phyloP scores from a whole-genome alignment of 495 filamentous ascomycete genomes.

The Durotheca rogersii region DNA sequence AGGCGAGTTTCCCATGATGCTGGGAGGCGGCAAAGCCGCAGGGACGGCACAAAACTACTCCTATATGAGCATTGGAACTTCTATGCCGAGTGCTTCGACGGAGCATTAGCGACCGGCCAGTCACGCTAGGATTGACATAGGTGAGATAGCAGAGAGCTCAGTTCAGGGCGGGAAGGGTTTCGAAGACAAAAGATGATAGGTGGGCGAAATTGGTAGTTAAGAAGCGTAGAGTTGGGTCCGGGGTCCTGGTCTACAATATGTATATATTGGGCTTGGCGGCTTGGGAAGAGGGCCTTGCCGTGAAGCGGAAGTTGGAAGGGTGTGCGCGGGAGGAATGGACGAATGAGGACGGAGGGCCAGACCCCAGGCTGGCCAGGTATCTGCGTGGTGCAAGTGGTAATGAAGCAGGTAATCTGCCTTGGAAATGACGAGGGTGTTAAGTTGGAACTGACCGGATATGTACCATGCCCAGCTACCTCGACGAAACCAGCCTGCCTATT shows the following conservation, averaged over 20 bases:
- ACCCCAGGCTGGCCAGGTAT: neutral
- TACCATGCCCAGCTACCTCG: neutral
- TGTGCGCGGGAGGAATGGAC: conserved; percentile 17
- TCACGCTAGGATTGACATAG: conserved; percentile 12
- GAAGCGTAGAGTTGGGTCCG: conserved; percentile 16
- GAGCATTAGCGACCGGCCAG: conserved; percentile 18
- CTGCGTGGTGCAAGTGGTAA: neutral
- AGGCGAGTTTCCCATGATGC: conserved; percentile 49
- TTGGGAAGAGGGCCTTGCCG: conserved; percentile 5
- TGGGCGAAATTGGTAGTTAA: conserved; percentile 12
- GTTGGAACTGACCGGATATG: neutral
- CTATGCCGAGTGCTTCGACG: conserved; percentile 40
- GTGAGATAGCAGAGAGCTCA: neutral
- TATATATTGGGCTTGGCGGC: neutral
- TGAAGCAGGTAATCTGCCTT: neutral
- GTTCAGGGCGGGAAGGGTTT: conserved; percentile 3
- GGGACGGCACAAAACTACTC: conserved; percentile 33
- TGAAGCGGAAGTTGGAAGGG: conserved; percentile 23
- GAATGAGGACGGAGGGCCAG: conserved; percentile 3
- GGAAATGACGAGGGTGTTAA: neutral
- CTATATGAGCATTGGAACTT: conserved; percentile 44
- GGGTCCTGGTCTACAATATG: conserved; percentile 21
- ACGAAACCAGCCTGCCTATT: neutral
- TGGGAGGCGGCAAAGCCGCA: conserved; percentile 24
- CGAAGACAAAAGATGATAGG: neutral